Evolutionary conservation across 73 alveolate genomes (phyloP), one percentile per base, ranked within the genome.

Genomic region (Stentor roeselii): DNA sequence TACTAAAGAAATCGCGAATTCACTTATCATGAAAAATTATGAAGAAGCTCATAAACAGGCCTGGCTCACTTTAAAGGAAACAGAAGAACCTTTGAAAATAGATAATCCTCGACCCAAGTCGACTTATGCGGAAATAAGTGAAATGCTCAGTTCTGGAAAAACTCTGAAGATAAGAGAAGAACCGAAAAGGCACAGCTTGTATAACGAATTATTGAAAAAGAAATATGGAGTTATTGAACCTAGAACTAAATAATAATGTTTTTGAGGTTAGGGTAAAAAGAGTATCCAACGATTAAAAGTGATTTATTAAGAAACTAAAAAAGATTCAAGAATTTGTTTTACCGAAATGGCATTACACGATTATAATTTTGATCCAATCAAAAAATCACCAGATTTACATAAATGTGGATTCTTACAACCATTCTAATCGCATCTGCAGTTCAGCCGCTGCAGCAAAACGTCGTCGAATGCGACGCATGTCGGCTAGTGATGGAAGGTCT

Each of bases 401-500:
- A 50, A 50, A 50, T 50, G 67, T 50, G 67, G 67, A 50, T 50
- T 6, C 21, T 50, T 50, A 11, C 21, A 21, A 6, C 67, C 6
- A 11, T 50, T 6, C 30, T 50, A 50, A 11, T 50, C 6, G 67
- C 67, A 50, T 50, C 21, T 11, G 67, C 67, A 50, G 30, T 50
- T 6, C 67, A 50, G 67, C 67, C 67, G 6, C 30, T 11, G 6
- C 6, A 6, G 67, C 30, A 6, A 50, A 67, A 67, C 27, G 27
- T 67, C 21, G 37, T 67, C 11, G 80, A 67, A 67, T 67, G 80
- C 42, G 80, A 67, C 15, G 80, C 42, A 15, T 67, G 80, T 2
- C n/a, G 80, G 14, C 27, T 21, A 34, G 41, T 2, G 41, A 21
- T 67, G 27, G 34, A 2, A 2, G 21, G 21, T 67, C n/a, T 67